Base-by-base conservation (phyloP, 169 alveolate genomes). In the Plasmodium yoelii region DNA sequence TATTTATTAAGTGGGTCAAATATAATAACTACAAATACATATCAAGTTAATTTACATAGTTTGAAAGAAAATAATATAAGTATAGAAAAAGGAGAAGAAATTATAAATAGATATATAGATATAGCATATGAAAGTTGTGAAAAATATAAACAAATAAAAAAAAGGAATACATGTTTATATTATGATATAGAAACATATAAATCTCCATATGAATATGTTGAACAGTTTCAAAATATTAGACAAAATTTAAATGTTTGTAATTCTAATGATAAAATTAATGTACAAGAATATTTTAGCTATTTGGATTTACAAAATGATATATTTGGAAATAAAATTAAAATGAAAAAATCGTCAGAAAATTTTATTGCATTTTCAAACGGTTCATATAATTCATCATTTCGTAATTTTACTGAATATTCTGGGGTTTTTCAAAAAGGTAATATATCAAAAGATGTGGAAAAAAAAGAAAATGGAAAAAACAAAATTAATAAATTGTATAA, bases 281-380 rank as follows among this genome's bases (percentile, higher is more conserved):
- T 19, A 13, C 24, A 55, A 7, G 63, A 63, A 9, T 77, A 77
- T 53, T 49, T 77, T 22, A 26, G 64, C 15, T 63, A 63, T 15
- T n/a, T 5, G 0, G 34, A 26, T 12, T 42, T 7, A 19, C 53
- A 69, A 69, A 69, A 19, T n/a, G 10, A n/a, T 12, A n/a, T 19
- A 39, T 15, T 15, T 3, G 15, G 8, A 19, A 34, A 55, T 39
- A 55, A 6, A 19, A 49, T 6, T 28, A 65, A 56, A 77, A 42
- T 65, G 46, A 61, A 15, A n/a, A 77, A 67, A 51, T 26, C 56
- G 24, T 19, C 6, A 19, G 28, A 49, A 8, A 7, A 22, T 24
- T 77, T 28, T 51, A 57, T 77, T 47, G 64, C 88, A 18, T 77
- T 77, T 64, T 63, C 88, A 12, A 77, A 65, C n/a, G 88, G 88